Evolutionary conservation across 306 rosid genomes (phyloP).

Genomic region (Biancaea sappan): DNA sequence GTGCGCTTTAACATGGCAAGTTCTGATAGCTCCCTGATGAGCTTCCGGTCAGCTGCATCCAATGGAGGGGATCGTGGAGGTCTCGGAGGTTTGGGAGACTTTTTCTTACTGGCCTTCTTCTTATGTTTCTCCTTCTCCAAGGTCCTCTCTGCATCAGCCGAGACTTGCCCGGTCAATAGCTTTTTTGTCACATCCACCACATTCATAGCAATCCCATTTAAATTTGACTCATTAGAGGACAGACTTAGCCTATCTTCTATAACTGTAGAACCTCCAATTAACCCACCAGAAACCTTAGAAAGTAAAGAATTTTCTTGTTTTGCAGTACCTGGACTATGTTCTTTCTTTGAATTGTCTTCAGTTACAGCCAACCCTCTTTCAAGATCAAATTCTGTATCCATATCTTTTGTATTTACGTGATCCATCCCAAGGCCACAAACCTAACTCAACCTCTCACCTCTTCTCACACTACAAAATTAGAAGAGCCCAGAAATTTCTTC

Average conservation of each 20-base stretch:
- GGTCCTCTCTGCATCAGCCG: slow-evolving; percentile 41
- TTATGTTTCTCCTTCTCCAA: slow-evolving; percentile 69
- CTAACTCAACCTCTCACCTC: slow-evolving; percentile 18
- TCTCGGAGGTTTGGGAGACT: slow-evolving; percentile 88
- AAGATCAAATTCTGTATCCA: slow-evolving; percentile 62
- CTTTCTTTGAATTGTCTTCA: slow-evolving; percentile 52
- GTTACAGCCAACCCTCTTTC: slow-evolving; percentile 55
- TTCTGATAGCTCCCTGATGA: slow-evolving; percentile 76
- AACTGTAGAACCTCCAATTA: slow-evolving; percentile 49
- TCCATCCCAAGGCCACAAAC: slow-evolving; percentile 55
- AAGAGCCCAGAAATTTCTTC: slow-evolving; percentile 8
- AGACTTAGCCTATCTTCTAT: slow-evolving; percentile 47
- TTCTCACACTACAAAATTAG: background rate
- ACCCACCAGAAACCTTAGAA: slow-evolving; percentile 49
- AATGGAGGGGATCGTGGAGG: slow-evolving; percentile 83
- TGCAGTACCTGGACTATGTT: slow-evolving; percentile 34
- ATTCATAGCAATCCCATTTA: slow-evolving; percentile 41
- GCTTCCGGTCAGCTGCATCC: slow-evolving; percentile 81
- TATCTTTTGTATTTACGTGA: slow-evolving; percentile 38
- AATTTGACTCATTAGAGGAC: slow-evolving; percentile 40
- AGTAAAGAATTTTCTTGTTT: slow-evolving; percentile 51
- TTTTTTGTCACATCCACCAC: slow-evolving; percentile 41
- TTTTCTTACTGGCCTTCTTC: slow-evolving; percentile 68
- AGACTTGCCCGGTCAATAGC: slow-evolving; percentile 34
- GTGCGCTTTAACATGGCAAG: slow-evolving; percentile 87